Evolutionary conservation across 192 early-diverging fungal species (phyloP).

Genomic region (Coemansia sp.): DNA sequence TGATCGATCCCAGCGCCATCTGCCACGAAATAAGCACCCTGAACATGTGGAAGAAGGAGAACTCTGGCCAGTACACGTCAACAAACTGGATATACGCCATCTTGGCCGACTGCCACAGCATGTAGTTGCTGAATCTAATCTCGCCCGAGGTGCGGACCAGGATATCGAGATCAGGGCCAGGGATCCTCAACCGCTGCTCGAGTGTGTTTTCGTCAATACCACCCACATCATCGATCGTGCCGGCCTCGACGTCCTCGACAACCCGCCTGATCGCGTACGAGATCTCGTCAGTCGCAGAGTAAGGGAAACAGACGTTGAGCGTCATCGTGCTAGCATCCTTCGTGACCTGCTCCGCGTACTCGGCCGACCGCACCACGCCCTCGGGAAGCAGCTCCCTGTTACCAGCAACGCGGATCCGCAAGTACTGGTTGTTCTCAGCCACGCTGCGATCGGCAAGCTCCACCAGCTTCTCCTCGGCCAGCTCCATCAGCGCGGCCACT

Average conservation of each 20-base stretch:
- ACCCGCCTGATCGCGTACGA: slow-evolving; percentile 62
- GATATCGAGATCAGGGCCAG: slow-evolving; percentile 78
- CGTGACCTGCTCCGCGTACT: slow-evolving; percentile 65
- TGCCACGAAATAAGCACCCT: slow-evolving; percentile 84
- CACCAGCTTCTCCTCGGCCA: slow-evolving; percentile 75
- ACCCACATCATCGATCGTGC: slow-evolving; percentile 26
- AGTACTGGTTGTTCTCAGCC: slow-evolving; percentile 65
- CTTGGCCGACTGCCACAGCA: slow-evolving; percentile 83
- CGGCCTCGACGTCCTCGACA: slow-evolving; percentile 62
- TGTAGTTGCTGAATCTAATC: slow-evolving; percentile 89
- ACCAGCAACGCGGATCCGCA: slow-evolving; percentile 82
- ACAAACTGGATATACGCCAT: slow-evolving; percentile 85
- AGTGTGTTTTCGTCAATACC: slow-evolving; percentile 62
- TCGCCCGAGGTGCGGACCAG: slow-evolving; percentile 95
- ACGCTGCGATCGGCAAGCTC: slow-evolving; percentile 73
- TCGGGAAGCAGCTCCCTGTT: slow-evolving; percentile 66
- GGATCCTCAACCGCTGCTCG: slow-evolving; percentile 64
- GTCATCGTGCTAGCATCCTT: slow-evolving; percentile 67
- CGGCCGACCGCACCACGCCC: slow-evolving; percentile 63
- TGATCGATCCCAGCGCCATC: slow-evolving; percentile 30
- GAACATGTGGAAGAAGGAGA: slow-evolving; percentile 83
- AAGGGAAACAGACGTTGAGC: slow-evolving; percentile 91
- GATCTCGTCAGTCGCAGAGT: slow-evolving; percentile 92
- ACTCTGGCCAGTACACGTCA: slow-evolving; percentile 92
- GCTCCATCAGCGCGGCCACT: slow-evolving; percentile 81